Evolutionary conservation across 2,329 filamentous ascomycete species (phyloP).

Genomic region (Chrysosphaeria jannelii): DNA sequence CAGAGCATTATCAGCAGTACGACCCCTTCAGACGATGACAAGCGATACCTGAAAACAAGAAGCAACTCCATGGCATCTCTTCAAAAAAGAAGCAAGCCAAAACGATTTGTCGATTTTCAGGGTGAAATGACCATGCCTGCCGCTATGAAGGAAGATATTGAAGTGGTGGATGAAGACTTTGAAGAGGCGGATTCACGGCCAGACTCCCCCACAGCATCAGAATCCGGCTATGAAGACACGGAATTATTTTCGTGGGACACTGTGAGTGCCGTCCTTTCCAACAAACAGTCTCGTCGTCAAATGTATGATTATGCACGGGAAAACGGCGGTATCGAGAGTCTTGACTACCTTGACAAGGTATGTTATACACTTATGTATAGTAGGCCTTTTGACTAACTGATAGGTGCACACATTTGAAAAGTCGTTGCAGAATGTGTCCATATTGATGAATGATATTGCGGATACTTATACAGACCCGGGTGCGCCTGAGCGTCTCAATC

Average conservation of each 20-base stretch:
- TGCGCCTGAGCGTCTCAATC: conserved; percentile 11
- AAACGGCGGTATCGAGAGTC: conserved; percentile 15
- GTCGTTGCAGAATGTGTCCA: conserved; percentile 12
- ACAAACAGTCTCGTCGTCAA: conserved; percentile 15
- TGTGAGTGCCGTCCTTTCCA: conserved; percentile 18
- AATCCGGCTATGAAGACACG: neutral
- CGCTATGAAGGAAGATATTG: too few species aligned
- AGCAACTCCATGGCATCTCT: too few species aligned
- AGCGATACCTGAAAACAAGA: too few species aligned
- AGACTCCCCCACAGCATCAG: neutral
- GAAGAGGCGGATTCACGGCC: conserved; percentile 13
- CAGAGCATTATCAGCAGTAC: too few species aligned
- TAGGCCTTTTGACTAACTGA: too few species aligned
- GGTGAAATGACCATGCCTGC: too few species aligned
- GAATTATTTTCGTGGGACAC: conserved; percentile 13
- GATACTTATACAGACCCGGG: conserved; percentile 11
- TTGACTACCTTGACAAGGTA: conserved; percentile 18
- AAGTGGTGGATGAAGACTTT: conserved; percentile 4
- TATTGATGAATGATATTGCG: conserved; percentile 10
- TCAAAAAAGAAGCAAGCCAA: too few species aligned
- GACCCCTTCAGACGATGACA: too few species aligned
- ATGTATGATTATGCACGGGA: conserved; percentile 19
- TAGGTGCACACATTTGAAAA: conserved; percentile 15
- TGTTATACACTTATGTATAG: too few species aligned
- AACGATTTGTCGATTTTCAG: too few species aligned